Conservation (phyloP, 2,329 filamentous ascomycete genomes). For the Drechslerella coelobrocha region DNA sequence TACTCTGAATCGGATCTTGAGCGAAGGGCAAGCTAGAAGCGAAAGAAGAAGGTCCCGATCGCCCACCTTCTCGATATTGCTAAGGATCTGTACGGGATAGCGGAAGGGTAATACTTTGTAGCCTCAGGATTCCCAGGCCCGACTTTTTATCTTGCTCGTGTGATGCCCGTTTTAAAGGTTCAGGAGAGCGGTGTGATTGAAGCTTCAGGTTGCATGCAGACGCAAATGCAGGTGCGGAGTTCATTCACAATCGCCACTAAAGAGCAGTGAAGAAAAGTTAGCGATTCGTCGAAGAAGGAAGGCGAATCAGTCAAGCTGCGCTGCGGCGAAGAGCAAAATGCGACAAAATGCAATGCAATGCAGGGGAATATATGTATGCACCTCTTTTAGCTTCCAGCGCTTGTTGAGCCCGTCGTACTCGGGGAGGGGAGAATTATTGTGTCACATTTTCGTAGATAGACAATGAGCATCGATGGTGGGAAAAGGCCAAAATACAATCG, state of each 20-base stretch:
- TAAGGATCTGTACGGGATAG: slow-evolving; percentile 22
- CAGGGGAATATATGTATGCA: neutral
- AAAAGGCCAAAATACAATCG: slow-evolving; percentile 24
- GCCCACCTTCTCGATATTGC: slow-evolving; percentile 32
- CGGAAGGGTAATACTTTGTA: neutral
- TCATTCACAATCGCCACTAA: neutral
- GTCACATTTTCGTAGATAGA: neutral
- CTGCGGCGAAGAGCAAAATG: neutral
- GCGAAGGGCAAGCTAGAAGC: slow-evolving; percentile 34
- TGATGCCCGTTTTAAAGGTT: no score
- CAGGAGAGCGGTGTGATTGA: slow-evolving; percentile 2
- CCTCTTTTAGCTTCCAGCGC: neutral
- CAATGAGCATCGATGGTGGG: neutral
- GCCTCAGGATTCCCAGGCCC: slow-evolving; percentile 15
- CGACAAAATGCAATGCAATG: neutral
- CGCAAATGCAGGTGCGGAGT: neutral
- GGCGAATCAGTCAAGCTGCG: neutral
- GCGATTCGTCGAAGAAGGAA: neutral
- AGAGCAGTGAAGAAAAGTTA: neutral
- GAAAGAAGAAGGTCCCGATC: slow-evolving; percentile 47
- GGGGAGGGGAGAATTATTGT: neutral
- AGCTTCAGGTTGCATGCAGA: no score
- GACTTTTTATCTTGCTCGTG: slow-evolving; percentile 10
- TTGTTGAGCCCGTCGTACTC: neutral
- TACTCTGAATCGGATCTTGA: slow-evolving; percentile 36